These are phyloP conservation scores for Ustulina deusta DNA, from an alignment of 2,329 filamentous ascomycete genomes.

Conservation along the genomic window DNA sequence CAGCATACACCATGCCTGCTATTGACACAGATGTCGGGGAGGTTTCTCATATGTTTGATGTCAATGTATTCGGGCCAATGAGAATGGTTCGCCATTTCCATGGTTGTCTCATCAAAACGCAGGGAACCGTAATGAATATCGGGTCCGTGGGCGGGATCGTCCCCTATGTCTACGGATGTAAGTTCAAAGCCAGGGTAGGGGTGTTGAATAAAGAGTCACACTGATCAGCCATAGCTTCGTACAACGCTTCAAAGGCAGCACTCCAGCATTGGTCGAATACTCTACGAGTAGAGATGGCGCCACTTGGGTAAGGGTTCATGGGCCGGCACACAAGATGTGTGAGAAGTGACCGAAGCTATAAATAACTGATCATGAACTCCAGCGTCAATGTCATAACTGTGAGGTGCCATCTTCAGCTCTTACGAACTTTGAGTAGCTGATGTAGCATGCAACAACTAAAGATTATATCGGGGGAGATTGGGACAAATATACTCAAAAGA, in stretches of 20 bases:
- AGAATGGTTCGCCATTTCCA: constrained; percentile 47
- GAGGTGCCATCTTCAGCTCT: background rate
- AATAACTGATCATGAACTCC: no score
- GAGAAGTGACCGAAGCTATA: no score
- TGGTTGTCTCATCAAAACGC: constrained; percentile 40
- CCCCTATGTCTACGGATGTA: constrained; percentile 44
- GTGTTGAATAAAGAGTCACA: no score
- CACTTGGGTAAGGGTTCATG: constrained; percentile 35
- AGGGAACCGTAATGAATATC: constrained; percentile 47
- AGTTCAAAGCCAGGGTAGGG: no score
- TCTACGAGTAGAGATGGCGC: constrained; percentile 42
- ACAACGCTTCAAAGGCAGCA: constrained; percentile 48
- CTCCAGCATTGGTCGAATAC: constrained; percentile 45
- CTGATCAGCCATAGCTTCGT: constrained; percentile 45
- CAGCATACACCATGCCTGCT: constrained; percentile 47
- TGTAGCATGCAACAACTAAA: constrained; percentile 21
- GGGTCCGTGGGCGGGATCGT: constrained; percentile 46
- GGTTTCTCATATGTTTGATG: constrained; percentile 44
- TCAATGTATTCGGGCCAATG: constrained; percentile 49
- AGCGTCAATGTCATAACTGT: background rate
- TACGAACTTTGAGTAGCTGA: no score
- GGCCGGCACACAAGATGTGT: no score
- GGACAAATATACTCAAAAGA: constrained; percentile 47
- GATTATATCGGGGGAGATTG: constrained; percentile 48
- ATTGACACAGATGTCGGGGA: constrained; percentile 43